Conservation (phyloP, 2,329 filamentous ascomycete genomes). For the Magnaporthiopsis rhizophila region DNA sequence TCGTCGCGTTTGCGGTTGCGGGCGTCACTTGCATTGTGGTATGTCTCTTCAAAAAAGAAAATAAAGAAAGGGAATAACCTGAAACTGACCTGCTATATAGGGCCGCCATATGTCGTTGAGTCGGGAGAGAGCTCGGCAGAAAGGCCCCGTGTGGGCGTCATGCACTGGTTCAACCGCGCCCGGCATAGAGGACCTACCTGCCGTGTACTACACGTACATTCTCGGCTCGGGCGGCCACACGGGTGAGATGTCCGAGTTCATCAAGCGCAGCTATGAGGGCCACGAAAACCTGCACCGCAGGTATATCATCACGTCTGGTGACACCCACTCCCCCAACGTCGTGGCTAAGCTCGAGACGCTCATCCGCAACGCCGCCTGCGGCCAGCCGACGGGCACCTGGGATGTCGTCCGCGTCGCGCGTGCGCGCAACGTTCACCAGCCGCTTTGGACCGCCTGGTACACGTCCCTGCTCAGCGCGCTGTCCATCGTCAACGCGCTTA, state of each 20-base stretch:
- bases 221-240: conserved; percentile 93
- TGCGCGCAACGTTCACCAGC: conserved; percentile 76
- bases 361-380: conserved; percentile 24
- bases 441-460: conserved; percentile 63
- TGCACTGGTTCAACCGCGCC: conserved; percentile 10
- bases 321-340: conserved; percentile 59
- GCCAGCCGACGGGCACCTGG: conserved; percentile 39
- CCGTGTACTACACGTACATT: conserved; percentile 62
- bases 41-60: neutral
- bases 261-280: conserved; percentile 50
- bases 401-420: conserved; percentile 63
- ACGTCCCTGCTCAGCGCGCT: conserved; percentile 56
- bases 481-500: conserved; percentile 20
- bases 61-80: neutral
- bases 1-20: neutral
- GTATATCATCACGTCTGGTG: conserved; percentile 73
- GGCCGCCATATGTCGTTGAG: conserved; percentile 9
- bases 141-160: conserved; percentile 10
- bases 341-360: conserved; percentile 56
- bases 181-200: conserved; percentile 14
- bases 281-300: conserved; percentile 57
- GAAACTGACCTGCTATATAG: neutral
- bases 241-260: conserved; percentile 84
- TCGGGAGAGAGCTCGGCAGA: conserved; percentile 2
- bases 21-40: conserved; percentile 2